These are phyloP conservation scores for Phaseolus coccineus DNA, from an alignment of 331 rosid genomes.

Conservation along the genomic window DNA sequence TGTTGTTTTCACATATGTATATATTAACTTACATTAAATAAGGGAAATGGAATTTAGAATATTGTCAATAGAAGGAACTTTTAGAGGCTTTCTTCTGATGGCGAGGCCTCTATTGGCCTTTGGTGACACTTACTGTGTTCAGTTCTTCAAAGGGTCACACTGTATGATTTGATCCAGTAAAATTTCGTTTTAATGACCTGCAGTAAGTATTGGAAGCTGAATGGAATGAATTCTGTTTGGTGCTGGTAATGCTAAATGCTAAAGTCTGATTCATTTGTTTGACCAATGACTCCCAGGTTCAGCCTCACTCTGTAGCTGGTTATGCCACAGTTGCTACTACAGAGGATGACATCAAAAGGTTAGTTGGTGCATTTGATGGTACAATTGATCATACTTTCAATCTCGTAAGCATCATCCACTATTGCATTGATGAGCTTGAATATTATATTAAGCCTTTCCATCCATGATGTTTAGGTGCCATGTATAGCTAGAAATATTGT, in stretches of 20 bases:
- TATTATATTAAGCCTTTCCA: conserved; percentile 6
- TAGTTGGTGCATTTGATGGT: conserved; percentile 42
- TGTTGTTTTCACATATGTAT: conserved; percentile 6
- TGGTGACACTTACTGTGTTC: background rate
- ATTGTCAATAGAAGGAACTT: conserved; percentile 18
- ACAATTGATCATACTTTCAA: conserved; percentile 29
- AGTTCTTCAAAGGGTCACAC: conserved; percentile 23
- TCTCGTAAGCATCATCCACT: conserved; percentile 12
- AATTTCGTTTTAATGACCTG: conserved; percentile 29
- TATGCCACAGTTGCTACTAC: conserved; percentile 70
- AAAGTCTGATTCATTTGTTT: conserved; percentile 27
- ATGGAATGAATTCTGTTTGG: conserved; percentile 10
- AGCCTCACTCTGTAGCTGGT: conserved; percentile 67
- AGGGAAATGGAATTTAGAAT: conserved; percentile 32
- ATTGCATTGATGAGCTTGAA: conserved; percentile 22
- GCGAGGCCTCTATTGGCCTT: conserved; percentile 32
- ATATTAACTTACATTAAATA: background rate
- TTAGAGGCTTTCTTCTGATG: conserved; percentile 34
- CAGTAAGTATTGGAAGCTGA: conserved; percentile 28
- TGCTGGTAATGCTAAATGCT: conserved; percentile 38
- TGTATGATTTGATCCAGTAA: conserved; percentile 13
- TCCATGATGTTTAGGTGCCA: conserved; percentile 6
- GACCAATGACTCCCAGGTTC: conserved; percentile 67
- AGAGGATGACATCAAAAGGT: conserved; percentile 75
- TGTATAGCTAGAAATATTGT: conserved; percentile 6